Base-by-base conservation (phyloP, 2,329 filamentous ascomycete genomes). In the Paraphaeosphaeria minitans region DNA sequence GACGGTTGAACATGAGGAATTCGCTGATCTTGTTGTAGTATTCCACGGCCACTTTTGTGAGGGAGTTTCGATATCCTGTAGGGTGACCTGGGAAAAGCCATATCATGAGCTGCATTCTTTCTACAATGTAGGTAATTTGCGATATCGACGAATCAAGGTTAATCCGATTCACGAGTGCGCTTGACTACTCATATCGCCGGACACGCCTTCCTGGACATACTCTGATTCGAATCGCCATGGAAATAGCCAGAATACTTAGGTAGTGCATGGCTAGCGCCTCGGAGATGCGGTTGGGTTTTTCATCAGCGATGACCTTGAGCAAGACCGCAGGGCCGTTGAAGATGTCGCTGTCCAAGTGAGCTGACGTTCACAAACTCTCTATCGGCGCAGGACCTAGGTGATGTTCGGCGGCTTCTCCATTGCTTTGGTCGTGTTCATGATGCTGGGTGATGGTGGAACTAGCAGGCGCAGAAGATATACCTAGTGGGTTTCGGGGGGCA, bases 231-330 rank as follows among this genome's bases (percentile, higher is more conserved):
- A 57, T 13, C 62, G 4, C 42, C 46, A 13, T 51, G 45, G 29
- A 65, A 67, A 51, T 60, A 65, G 3, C 55, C 54, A 3, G 59
- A 64, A n/a, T n/a, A n/a, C n/a, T n/a, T n/a, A n/a, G n/a, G 45
- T 63, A 37, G 52, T 61, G 55, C 9, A 37, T 47, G 3, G 65
- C 50, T 16, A 62, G 53, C 13, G 48, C 51, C 37, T 60, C 53
- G 21, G 55, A 58, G 9, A 65, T 46, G 7, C 49, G 50, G 24
- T 58, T 64, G 35, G 27, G 39, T 22, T 51, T 52, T 7, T 42
- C 16, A 2, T 19, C 16, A 13, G 27, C 42, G 13, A 62, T 62
- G 22, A 66, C 53, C 24, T 61, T 45, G 39, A 66, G 19, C 16
- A 45, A 12, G 42, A 45, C 24, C 21, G 42, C 3, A 22, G 42